A percentile compares a stretch with the other conserved stretches of the same genome.
phyloP scores from a whole-genome alignment of 75 land plant species.

The Picea glauca region DNA sequence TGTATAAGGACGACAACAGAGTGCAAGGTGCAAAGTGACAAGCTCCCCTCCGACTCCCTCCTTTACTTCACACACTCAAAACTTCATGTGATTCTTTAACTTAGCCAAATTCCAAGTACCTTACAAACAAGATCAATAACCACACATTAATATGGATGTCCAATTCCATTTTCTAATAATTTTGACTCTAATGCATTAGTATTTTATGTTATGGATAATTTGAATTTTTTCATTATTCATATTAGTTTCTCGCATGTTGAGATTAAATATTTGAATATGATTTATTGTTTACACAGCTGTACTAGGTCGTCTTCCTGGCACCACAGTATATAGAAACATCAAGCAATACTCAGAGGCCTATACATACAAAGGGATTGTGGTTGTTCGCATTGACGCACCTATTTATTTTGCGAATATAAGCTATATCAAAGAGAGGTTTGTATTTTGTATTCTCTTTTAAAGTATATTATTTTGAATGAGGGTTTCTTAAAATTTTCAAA shows the following conservation, averaged over 20 bases:
- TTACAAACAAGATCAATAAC: no score
- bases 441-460: neutral
- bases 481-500: neutral
- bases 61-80: no score
- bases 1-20: no score
- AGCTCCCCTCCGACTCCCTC: no score
- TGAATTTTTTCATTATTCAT: neutral
- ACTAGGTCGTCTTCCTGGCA: slow-evolving; percentile 94
- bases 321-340: slow-evolving; percentile 88
- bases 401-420: slow-evolving; percentile 97
- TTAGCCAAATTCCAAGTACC: no score
- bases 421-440: slow-evolving; percentile 91
- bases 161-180: no score
- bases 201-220: neutral
- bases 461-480: neutral
- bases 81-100: no score
- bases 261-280: neutral
- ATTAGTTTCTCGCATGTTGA: neutral
- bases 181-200: neutral
- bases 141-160: no score
- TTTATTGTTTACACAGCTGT: slow-evolving; percentile 59
- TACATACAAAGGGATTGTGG: slow-evolving; percentile 91
- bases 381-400: slow-evolving; percentile 94
- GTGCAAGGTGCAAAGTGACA: no score
- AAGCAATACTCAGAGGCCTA: slow-evolving; percentile 95